Base-by-base conservation (phyloP, 108 stramenopile species). In the Ochromonas danica region DNA sequence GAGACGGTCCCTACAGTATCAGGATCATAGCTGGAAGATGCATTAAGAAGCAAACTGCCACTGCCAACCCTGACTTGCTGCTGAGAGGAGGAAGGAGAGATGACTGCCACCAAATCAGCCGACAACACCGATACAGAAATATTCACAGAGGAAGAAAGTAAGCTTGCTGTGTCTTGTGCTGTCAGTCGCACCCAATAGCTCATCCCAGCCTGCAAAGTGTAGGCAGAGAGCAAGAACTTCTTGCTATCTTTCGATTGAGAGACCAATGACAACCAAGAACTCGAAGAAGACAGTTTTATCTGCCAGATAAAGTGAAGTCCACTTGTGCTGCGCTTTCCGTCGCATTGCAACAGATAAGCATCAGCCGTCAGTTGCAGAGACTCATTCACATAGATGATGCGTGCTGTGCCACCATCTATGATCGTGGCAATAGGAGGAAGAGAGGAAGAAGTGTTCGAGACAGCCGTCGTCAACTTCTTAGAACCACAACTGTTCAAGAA, bases 371-470 rank as follows among this genome's bases (percentile, higher is more conserved):
- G 25, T 36, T 35, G 10, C 31, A 67, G 35, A 10, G 17, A 33
- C 63, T 67, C 30, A 67, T 67, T 67, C 30, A 67, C 63, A 33
- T 35, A 31, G 30, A 67, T 67, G 63, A 6, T 31, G 17, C 31
- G 63, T 35, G 17, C 6, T 33, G 6, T 36, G 6, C 10, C 30
- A 31, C 63, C 63, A 31, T 10, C 17, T 14, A 51, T 51, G 27
- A 67, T 67, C 17, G 17, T 14, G 17, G 35, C 63, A 67, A 67
- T 67, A 31, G 63, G 63, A 10, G 17, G 63, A 57, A 57, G 51
- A 57, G 51, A 57, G 51, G 10, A 17, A 36, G 63, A 36, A 67
- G 63, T 14, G 25, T 67, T 25, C 6, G 31, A 22, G 6, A 67
- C 63, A 67, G 30, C 25, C 14, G 31, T 31, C 17, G 31, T 33